phyloP scores from a whole-genome alignment of 768 basidiomycete genomes.

The Macrocybe gigantea region DNA sequence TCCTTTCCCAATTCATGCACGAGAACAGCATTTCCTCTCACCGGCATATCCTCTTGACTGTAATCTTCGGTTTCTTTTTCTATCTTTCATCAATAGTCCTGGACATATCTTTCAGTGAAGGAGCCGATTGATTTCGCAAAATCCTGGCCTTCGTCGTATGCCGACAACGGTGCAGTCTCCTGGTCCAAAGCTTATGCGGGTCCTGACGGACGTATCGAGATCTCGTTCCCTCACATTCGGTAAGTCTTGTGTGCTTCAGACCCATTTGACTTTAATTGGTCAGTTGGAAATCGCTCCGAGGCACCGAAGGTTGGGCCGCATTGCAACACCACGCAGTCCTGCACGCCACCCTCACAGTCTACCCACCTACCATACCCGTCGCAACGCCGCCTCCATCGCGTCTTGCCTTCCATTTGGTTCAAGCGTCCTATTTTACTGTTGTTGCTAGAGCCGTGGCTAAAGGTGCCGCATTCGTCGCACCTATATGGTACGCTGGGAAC shows the following conservation, averaged over 20 bases:
- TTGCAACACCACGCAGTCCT: constrained; percentile 77
- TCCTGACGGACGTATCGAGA: constrained; percentile 40
- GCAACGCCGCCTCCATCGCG: constrained; percentile 25
- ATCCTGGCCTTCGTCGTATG: constrained; percentile 63
- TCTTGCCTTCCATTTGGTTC: constrained; percentile 55
- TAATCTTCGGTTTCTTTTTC: constrained; percentile 20
- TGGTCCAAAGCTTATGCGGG: constrained; percentile 47
- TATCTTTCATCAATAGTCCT: not conserved
- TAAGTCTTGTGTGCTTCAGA: constrained; percentile 9
- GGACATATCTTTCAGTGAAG: constrained; percentile 32
- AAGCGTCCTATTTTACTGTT: constrained; percentile 74
- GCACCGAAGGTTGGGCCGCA: constrained; percentile 82
- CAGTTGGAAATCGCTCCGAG: constrained; percentile 70
- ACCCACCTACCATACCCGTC: constrained; percentile 29
- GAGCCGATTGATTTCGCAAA: constrained; percentile 41
- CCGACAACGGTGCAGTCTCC: constrained; percentile 51
- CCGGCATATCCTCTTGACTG: constrained; percentile 69
- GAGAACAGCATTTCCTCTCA: constrained; percentile 79
- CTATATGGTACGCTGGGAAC: constrained; percentile 78
- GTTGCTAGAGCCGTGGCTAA: constrained; percentile 32
- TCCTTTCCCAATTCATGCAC: constrained; percentile 78
- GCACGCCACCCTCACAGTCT: constrained; percentile 54
- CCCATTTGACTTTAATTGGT: not conserved
- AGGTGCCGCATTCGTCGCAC: constrained; percentile 14
- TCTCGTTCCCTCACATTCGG: constrained; percentile 65